A percentile compares a stretch with the other conserved stretches of the same genome.
phyloP scores from a whole-genome alignment of 495 filamentous ascomycete species.

The Penicillium egyptiacum region DNA sequence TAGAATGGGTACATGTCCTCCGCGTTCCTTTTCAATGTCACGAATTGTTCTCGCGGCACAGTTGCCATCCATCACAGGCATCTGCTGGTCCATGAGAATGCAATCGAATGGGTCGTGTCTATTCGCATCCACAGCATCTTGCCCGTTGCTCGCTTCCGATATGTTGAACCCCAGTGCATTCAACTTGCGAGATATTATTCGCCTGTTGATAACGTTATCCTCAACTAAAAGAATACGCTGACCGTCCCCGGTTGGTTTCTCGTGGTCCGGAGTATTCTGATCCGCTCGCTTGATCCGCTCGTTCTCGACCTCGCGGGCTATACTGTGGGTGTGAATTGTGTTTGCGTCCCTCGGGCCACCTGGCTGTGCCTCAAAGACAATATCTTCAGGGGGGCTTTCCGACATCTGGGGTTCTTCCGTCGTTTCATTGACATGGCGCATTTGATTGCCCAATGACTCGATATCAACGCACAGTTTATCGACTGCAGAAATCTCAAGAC shows the following conservation, averaged over 20 bases:
- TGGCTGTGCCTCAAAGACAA: slow-evolving; percentile 4
- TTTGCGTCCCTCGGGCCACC: slow-evolving; percentile 3
- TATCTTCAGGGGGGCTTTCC: slow-evolving; percentile 6
- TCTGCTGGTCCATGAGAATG: slow-evolving; percentile 80
- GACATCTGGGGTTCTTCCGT: slow-evolving; percentile 14
- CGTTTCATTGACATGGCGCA: slow-evolving; percentile 10
- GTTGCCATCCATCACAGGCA: slow-evolving; percentile 82
- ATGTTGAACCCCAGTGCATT: slow-evolving; percentile 61
- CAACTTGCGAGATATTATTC: slow-evolving; percentile 65
- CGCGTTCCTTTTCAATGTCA: slow-evolving; percentile 52
- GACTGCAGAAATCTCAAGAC: slow-evolving; percentile 16
- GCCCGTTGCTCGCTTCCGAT: slow-evolving; percentile 69
- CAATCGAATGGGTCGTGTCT: slow-evolving; percentile 44
- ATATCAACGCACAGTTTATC: slow-evolving; percentile 25
- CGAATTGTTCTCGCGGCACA: slow-evolving; percentile 67
- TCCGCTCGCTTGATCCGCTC: not conserved
- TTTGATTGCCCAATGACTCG: slow-evolving; percentile 21
- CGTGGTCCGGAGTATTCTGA: not conserved
- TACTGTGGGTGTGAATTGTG: slow-evolving; percentile 4
- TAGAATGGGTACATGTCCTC: slow-evolving; percentile 66
- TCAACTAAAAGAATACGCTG: slow-evolving; percentile 70
- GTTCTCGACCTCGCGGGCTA: slow-evolving; percentile 9
- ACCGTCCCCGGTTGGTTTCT: not conserved
- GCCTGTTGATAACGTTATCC: slow-evolving; percentile 78
- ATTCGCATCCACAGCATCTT: slow-evolving; percentile 63